Evolutionary conservation across 208 protist genomes (phyloP).

Genomic region (Leishmania major): DNA sequence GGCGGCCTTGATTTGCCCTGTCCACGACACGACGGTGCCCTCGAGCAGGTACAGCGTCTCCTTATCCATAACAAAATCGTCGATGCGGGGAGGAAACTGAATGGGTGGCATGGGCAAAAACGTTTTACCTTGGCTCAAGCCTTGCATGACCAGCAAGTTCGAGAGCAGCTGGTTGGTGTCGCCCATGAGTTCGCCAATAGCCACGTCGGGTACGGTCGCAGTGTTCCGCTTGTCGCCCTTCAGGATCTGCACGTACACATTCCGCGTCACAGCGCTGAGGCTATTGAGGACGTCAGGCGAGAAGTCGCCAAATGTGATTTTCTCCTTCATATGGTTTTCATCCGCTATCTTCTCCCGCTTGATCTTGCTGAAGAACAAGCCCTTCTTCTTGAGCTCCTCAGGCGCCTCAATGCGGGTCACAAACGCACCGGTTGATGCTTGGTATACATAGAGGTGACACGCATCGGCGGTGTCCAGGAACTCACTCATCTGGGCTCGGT

Average conservation of each 20-base stretch:
- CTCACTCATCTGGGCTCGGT: slow-evolving; percentile 87
- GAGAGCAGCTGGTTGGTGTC: slow-evolving; percentile 89
- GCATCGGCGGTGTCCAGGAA: slow-evolving; percentile 93
- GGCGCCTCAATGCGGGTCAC: slow-evolving; percentile 87
- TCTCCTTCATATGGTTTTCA: slow-evolving; percentile 84
- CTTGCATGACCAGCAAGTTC: slow-evolving; percentile 91
- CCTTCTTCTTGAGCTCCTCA: slow-evolving; percentile 91
- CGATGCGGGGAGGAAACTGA: slow-evolving; percentile 75
- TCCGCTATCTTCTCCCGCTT: slow-evolving; percentile 92
- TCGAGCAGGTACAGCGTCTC: slow-evolving; percentile 93
- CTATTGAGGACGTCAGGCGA: slow-evolving; percentile 61
- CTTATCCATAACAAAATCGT: slow-evolving; percentile 82
- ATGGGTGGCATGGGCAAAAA: slow-evolving; percentile 93
- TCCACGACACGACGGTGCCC: slow-evolving; percentile 93
- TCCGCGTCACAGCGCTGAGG: slow-evolving; percentile 81
- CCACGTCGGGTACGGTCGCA: slow-evolving; percentile 90
- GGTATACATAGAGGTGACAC: slow-evolving; percentile 92
- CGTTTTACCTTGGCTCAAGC: slow-evolving; percentile 93
- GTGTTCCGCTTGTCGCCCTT: slow-evolving; percentile 87
- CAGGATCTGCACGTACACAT: slow-evolving; percentile 90
- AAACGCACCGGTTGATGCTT: slow-evolving; percentile 66
- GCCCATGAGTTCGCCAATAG: slow-evolving; percentile 92
- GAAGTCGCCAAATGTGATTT: slow-evolving; percentile 87
- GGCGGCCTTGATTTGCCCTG: slow-evolving; percentile 90
- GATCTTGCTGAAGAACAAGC: slow-evolving; percentile 91